Evolutionary conservation across 139 green algal species (phyloP), one percentile per base, ranked within the genome.

Genomic region (Coelastrella sp.): DNA sequence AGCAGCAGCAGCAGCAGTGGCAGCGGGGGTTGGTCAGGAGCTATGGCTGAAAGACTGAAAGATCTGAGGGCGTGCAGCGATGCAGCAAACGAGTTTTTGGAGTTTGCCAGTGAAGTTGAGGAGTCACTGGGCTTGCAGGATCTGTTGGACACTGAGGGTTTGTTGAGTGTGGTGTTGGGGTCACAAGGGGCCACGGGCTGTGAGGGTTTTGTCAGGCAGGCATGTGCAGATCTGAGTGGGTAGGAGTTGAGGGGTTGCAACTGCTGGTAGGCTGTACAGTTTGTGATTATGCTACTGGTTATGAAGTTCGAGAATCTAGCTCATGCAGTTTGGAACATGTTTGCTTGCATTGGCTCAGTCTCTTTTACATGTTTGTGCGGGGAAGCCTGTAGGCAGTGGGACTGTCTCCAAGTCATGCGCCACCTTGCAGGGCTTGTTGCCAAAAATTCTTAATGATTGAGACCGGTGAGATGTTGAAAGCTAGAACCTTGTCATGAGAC

Each of bases 161-260:
- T 83, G 85, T 47, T 89, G 85, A 73, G 85, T 5, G 3, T 83
- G 4, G 85, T 83, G 85, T 76, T 89, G 68, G 83, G 83, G 16
- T 58, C 68, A 3, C 2, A 8, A 20, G 68, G 54, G 13, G 68
- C 13, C 4, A 57, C 22, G 10, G 19, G 19, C 7, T 82, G 84
- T 54, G 73, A 73, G 56, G 73, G 20, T 5, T 82, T 83, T 60
- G 58, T 83, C 3, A 66, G 66, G 32, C 23, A 20, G 8, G 66
- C 66, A 16, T 66, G 66, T 60, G 66, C 64, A 73, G 79, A 80
- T 59, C 3, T 80, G 71, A 23, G 71, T 23, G 16, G 13, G 6
- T 23, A 47, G 32, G 32, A 47, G 32, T 47, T 47, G 32, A 47
- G 32, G 32, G 32, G 32, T 47, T 47, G 32, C 32, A 47, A 47